phyloP scores from a whole-genome alignment of 768 basidiomycete genomes.

The Podaxis pistillaris region DNA sequence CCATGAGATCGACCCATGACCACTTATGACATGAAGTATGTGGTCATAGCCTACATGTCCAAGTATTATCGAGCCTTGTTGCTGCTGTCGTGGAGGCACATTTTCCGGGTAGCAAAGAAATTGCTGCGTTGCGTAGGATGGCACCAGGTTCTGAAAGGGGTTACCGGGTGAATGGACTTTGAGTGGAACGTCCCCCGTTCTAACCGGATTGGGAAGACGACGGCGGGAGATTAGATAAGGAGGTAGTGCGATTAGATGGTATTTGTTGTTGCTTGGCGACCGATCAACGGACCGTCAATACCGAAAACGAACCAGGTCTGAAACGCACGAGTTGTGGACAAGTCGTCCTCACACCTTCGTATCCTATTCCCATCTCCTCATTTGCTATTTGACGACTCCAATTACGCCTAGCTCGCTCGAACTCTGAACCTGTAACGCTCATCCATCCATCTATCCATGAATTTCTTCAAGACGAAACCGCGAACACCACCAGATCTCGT shows the following conservation, averaged over 20 bases:
- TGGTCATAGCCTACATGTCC: neutral
- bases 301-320: conserved; percentile 23
- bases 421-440: conserved; percentile 12
- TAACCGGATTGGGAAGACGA: neutral
- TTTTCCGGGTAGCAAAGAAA: no score
- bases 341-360: conserved; percentile 9
- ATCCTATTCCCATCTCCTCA: conserved; percentile 10
- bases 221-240: neutral
- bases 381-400: neutral
- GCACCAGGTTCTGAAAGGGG: no score
- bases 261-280: conserved; percentile 9
- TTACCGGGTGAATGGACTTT: no score
- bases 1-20: neutral
- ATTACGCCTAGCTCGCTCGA: conserved; percentile 8
- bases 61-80: neutral
- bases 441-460: conserved; percentile 50
- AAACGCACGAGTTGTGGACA: conserved; percentile 21
- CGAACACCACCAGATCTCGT: conserved; percentile 88
- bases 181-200: no score
- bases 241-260: neutral
- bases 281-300: conserved; percentile 15
- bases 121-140: no score
- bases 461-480: conserved; percentile 93
- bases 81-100: neutral
- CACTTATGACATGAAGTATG: neutral